Evolutionary conservation across 2,329 filamentous ascomycete species (phyloP), one percentile per base, ranked within the genome.

Genomic region (Botrytis aclada): DNA sequence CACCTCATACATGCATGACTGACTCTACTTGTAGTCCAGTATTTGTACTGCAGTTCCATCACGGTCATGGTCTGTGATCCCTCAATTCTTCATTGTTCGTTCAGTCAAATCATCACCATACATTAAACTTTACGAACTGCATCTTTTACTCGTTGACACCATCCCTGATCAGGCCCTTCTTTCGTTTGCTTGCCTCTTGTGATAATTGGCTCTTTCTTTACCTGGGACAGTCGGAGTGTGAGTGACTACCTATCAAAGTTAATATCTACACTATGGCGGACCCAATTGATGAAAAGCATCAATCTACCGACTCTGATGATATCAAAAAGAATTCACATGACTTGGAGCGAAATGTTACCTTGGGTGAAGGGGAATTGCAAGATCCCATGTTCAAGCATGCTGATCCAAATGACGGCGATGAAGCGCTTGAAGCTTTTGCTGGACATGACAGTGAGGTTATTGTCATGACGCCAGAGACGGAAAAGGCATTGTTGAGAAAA

Each of bases 401-500:
- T 37, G 78, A 82, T 72, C 76, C 76, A 60, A 81, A 82, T 74
- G 82, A 85, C 75, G 83, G 82, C 14, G 84, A 85, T 76, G 83
- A 83, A 74, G 84, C 84, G 6, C 79, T 85, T 63, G 81, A 82
- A 71, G 82, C 84, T 8, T 81, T 85, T 43, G 78, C 73, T 22
- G 83, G 81, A 25, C 79, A 84, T 47, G 79, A 79, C 22, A 82
- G 80, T 22, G 81, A 83, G 74, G 74, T 71, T 5, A 79, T 84
- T 64, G 75, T 79, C 37, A 77, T 85, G 66, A 83, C 81, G 4
- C 79, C 82, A 9, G 82, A 84, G 66, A 81, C 82, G 60, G 82
- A 85, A 75, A 82, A 78, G 74, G 81, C 76, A 60, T 77, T 85
- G 54, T 75, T 85, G 72, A 79, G 82, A 69, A 86, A 86, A 77